Evolutionary conservation across 2,329 filamentous ascomycete genomes (phyloP), one percentile per base, ranked within the genome.

Genomic region (Didymella segeticola): DNA sequence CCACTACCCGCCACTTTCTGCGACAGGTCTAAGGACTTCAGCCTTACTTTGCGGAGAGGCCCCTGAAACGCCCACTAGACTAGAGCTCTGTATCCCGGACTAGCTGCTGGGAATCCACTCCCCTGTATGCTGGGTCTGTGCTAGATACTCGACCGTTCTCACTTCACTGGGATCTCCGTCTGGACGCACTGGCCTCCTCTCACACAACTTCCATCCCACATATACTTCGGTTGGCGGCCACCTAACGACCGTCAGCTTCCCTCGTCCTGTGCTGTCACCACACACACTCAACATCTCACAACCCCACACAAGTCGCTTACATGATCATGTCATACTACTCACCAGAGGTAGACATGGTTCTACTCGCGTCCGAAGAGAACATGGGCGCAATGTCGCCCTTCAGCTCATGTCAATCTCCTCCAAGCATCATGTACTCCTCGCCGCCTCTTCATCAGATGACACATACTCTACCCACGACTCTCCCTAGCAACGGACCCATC

Each of bases 351-450:
- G 72, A 75, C 38, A 66, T 75, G 63, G 71, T 67, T 34, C 62
- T 73, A 47, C 63, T 75, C 63, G 65, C 58, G 47, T 68, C 70
- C 15, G 70, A 72, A 46, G 71, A 72, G 27, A 59, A 54, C 51
- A 66, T 72, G 58, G 64, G 64, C 33, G 66, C 73, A 45, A 62
- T 75, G 22, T 75, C 73, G 52, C 71, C 72, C 45, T 67, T 70
- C 34, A 72, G 66, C 58, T 63, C 66, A 54, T 73, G 71, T 49
- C 70, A 72, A 60, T 74, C 73, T 27, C 67, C 72, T 41, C 73
- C 71, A 3, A 70, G 62, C 61, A 72, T 74, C 59, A 69, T 75
- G 61, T 75, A 75, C 55, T 73, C 72, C 41, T 73, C 72, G 43
- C 67, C 70, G 51, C 66, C 71, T 26, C 61, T 74, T 29, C 70